Conservation (phyloP, 257 asterid genomes). For the Lycium barbarum region DNA sequence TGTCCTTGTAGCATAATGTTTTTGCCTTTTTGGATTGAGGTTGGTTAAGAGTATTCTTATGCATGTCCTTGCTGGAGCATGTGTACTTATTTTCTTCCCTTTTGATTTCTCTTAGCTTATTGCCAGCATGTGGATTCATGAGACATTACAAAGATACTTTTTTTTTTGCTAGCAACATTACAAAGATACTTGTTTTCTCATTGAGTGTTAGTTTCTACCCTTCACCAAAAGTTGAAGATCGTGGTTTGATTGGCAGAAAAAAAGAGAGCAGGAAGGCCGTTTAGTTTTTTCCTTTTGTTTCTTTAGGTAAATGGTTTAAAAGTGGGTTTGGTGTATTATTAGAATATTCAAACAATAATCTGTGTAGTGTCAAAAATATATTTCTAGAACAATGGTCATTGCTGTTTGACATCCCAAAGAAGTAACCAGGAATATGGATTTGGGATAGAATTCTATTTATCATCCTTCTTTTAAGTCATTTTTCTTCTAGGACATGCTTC, state of each 20-base stretch:
- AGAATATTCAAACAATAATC: not conserved
- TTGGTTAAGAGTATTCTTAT: not conserved
- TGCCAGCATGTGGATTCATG: not conserved
- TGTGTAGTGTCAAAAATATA: not conserved
- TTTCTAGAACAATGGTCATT: not conserved
- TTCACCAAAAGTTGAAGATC: not conserved
- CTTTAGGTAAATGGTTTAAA: not conserved
- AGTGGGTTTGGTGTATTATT: not conserved
- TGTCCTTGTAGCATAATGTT: not conserved
- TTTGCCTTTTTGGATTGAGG: not conserved
- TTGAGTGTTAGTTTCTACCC: not conserved
- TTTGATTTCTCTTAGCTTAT: not conserved
- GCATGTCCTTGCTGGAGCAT: not conserved
- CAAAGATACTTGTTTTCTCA: not conserved
- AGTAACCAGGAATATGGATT: not conserved
- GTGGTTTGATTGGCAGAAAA: not conserved
- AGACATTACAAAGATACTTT: not conserved
- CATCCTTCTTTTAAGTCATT: not conserved
- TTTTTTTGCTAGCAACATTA: not conserved
- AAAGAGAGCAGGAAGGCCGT: not conserved
- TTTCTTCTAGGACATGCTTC: not conserved
- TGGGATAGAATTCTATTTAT: not conserved
- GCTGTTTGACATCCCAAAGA: conserved; percentile 12
- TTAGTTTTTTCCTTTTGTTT: not conserved
- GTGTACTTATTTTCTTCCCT: not conserved